These are phyloP conservation scores for Penicillium sp. DNA, from an alignment of 2,329 filamentous ascomycete genomes.

Conservation along the genomic window DNA sequence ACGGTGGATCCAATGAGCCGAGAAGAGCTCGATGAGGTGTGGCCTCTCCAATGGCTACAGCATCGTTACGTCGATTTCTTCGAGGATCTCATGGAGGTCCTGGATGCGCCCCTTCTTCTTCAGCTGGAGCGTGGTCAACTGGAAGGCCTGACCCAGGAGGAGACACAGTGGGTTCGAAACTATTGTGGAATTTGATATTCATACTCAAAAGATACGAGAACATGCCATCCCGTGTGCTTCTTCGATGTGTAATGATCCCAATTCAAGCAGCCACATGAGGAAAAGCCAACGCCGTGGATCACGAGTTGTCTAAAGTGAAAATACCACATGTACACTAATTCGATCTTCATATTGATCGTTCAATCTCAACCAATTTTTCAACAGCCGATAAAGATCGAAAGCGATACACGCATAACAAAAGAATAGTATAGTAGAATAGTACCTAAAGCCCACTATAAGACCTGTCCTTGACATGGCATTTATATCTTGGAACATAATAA, in stretches of 20 bases:
- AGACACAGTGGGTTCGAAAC: conserved; percentile 31
- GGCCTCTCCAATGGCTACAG: conserved; percentile 26
- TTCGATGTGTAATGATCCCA: neutral
- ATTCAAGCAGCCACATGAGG: neutral
- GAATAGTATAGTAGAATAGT: neutral
- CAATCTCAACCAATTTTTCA: neutral
- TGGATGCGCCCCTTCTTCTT: conserved; percentile 50
- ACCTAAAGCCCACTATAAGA: conserved; percentile 8
- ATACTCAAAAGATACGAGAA: neutral
- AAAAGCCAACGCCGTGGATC: neutral
- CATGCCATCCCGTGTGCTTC: neutral
- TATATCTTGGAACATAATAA: conserved; percentile 28
- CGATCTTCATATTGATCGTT: neutral
- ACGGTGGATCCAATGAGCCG: conserved; percentile 20
- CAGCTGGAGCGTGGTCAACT: conserved; percentile 54
- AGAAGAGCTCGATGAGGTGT: conserved; percentile 25
- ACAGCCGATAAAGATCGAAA: neutral
- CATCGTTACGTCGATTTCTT: conserved; percentile 43
- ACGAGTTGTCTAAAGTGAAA: neutral
- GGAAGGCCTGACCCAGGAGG: conserved; percentile 36
- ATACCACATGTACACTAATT: neutral
- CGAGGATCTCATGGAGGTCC: conserved; percentile 41
- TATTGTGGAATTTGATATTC: neutral
- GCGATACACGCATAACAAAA: neutral
- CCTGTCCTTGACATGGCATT: conserved; percentile 15